phyloP scores from a whole-genome alignment of 176 grass and related monocot species.

The Musa beccarii region DNA sequence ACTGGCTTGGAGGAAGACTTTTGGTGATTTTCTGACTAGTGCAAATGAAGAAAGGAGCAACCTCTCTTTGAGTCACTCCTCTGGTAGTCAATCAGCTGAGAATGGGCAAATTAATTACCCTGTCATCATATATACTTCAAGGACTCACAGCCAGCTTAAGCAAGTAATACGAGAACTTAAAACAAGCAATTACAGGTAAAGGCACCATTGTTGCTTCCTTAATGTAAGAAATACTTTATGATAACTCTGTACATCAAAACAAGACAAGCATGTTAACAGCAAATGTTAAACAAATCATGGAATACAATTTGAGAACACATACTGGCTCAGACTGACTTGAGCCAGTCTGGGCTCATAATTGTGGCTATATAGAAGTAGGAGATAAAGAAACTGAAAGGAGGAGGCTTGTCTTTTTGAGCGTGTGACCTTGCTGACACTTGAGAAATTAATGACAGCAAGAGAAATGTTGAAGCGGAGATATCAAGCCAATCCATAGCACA shows the following conservation, averaged over 20 bases:
- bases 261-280: not conserved
- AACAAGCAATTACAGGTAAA: slow-evolving; percentile 75
- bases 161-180: slow-evolving; percentile 94
- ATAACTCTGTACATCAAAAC: not conserved
- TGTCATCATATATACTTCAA: slow-evolving; percentile 85
- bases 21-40: slow-evolving; percentile 52
- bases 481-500: too few species aligned
- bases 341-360: not conserved
- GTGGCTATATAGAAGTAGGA: not conserved
- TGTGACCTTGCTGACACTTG: too few species aligned
- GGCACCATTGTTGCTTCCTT: not conserved
- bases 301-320: not conserved
- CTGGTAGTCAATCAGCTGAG: slow-evolving; percentile 36
- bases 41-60: slow-evolving; percentile 32
- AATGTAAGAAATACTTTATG: not conserved
- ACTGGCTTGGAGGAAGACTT: slow-evolving; percentile 78
- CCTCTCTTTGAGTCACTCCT: slow-evolving; percentile 36
- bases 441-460: too few species aligned
- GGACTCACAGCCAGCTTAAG: slow-evolving; percentile 91
- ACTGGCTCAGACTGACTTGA: not conserved
- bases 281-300: not conserved
- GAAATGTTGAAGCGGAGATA: too few species aligned
- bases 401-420: too few species aligned
- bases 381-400: not conserved
- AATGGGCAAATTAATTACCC: slow-evolving; percentile 40